Base-by-base conservation (phyloP, 805 yeast species). In the Kluyveromyces nonfermentans region DNA sequence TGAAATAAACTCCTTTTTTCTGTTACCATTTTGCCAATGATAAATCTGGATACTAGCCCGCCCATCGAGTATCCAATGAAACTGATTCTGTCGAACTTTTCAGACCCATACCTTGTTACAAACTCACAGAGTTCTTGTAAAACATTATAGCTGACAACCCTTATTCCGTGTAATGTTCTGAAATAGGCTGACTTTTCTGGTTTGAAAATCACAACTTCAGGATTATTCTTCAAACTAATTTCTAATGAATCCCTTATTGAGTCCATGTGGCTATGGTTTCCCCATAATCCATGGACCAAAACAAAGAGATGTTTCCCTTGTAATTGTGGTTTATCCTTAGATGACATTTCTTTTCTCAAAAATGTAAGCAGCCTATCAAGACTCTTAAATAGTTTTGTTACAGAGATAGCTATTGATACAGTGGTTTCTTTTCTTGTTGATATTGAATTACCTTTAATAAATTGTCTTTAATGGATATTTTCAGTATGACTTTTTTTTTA, bases 51-150 rank as follows among this genome's bases (percentile, higher is more conserved):
- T 28, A 90, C 77, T 31, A 89, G 64, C 0, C 97, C 97, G 18
- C 97, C 97, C 46, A 90, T 66, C 0, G 96, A 85, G 60, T 89
- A 90, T 0, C 97, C 96, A 2, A 85, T 72, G 35, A 90, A 69
- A 48, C 94, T 84, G 40, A 90, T 74, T 51, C 78, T 56, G 44
- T 40, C 63, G 51, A 44, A 54, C 54, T 37, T 63, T 9, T 65
- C 64, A 14, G 47, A 48, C 20, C 70, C 52, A 47, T 65, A 59
- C 9, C 49, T 56, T 15, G 62, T 63, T 22, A 76, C 62, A 52
- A 71, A 71, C 7, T 58, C 57, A 33, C 73, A 67, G 14, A 89
- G 69, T 59, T 87, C 96, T 28, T 73, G 69, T n/a, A 82, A 56
- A 33, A 85, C 75, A 14, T 88, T 67, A 47, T 81, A 77, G 2